Conservation (phyloP, 2,329 filamentous ascomycete species). For the Canariomyces notabilis region DNA sequence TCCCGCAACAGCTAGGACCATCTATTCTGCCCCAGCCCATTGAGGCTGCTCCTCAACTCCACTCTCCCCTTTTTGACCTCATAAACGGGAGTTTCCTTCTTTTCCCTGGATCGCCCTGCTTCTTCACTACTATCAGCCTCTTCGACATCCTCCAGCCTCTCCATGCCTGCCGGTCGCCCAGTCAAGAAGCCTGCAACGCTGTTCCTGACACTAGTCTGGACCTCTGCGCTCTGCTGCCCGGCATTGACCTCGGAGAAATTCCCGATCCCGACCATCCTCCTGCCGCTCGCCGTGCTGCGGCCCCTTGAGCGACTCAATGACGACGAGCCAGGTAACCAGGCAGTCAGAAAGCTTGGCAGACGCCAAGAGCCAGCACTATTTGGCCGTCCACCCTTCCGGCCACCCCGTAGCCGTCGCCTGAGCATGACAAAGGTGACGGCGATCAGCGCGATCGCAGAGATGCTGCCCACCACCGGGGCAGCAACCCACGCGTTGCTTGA, state of each 20-base stretch:
- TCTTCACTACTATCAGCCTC: constrained; percentile 10
- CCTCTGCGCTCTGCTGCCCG: constrained; percentile 3
- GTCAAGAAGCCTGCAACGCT: constrained; percentile 21
- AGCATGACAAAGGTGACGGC: constrained; percentile 30
- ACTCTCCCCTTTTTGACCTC: constrained; percentile 16
- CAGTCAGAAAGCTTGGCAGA: constrained; percentile 13
- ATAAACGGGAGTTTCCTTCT: constrained; percentile 8
- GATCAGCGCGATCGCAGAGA: constrained; percentile 31
- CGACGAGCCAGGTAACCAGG: constrained; percentile 14
- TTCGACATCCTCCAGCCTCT: constrained; percentile 26
- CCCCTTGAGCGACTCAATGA: background rate
- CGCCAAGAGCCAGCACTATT: no score
- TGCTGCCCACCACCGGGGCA: constrained; percentile 31
- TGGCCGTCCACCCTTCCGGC: background rate
- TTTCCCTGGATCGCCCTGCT: background rate
- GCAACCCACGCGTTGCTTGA: constrained; percentile 31
- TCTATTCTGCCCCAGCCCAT: constrained; percentile 29
- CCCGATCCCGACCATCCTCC: constrained; percentile 17
- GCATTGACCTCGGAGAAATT: constrained; percentile 22
- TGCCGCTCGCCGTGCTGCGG: background rate
- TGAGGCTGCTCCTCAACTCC: constrained; percentile 27
- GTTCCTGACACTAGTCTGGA: constrained; percentile 13
- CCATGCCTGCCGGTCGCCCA: constrained; percentile 18
- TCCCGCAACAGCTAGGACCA: constrained; percentile 23
- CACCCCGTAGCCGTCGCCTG: constrained; percentile 25